Evolutionary conservation across 2,329 filamentous ascomycete genomes (phyloP).

Genomic region (Rasamsonia emersonii): DNA sequence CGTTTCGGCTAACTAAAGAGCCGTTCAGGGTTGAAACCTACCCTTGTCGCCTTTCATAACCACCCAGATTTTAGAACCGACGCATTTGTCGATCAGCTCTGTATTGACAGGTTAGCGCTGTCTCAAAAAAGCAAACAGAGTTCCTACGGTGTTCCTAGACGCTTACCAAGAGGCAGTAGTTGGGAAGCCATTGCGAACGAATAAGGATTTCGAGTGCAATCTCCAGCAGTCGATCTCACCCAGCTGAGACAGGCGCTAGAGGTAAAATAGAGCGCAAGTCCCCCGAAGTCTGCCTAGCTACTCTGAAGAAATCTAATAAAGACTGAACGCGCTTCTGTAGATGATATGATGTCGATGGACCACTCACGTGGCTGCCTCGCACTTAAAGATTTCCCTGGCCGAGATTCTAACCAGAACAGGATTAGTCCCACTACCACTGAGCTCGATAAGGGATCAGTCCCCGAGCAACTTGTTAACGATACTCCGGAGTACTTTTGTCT

Average conservation of each 20-base stretch:
- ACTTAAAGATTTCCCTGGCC: too few relatives aligned
- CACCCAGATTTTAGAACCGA: slow-evolving; percentile 96
- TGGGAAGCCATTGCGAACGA: slow-evolving; percentile 56
- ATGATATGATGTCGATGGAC: too few relatives aligned
- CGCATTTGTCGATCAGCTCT: slow-evolving; percentile 99
- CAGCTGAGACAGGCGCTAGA: too few relatives aligned
- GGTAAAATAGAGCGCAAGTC: too few relatives aligned
- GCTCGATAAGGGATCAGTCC: too few relatives aligned
- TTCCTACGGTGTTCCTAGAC: background rate
- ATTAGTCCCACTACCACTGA: slow-evolving; percentile 5
- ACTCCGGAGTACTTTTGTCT: too few relatives aligned
- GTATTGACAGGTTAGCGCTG: slow-evolving; percentile 15
- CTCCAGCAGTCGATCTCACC: slow-evolving; percentile 3
- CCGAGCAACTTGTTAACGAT: too few relatives aligned
- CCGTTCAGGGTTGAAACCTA: slow-evolving; percentile 32
- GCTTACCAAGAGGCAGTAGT: slow-evolving; percentile 60
- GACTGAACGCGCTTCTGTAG: too few relatives aligned
- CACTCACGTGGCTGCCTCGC: too few relatives aligned
- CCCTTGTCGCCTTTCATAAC: slow-evolving; percentile 99
- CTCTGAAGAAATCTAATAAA: too few relatives aligned
- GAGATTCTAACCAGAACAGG: slow-evolving; percentile 4
- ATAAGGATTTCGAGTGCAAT: slow-evolving; percentile 4
- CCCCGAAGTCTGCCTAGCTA: too few relatives aligned
- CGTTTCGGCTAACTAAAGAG: too few relatives aligned
- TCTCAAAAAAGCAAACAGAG: background rate